Evolutionary conservation across 495 filamentous ascomycete genomes (phyloP), one percentile per base, ranked within the genome.

Genomic region (Aspergillus avenaceus): DNA sequence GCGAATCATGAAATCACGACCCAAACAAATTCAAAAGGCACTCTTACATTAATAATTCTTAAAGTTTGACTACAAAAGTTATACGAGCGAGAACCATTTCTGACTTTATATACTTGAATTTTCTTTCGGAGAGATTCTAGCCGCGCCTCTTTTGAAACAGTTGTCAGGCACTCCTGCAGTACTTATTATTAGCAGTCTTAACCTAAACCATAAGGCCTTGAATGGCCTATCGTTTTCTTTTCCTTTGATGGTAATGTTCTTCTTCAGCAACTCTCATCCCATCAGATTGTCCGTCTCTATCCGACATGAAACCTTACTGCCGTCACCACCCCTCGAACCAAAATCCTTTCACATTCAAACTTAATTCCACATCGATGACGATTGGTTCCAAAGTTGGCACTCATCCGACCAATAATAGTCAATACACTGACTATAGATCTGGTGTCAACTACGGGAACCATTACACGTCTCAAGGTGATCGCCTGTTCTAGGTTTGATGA

Each of bases 1-100:
- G 59, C 58, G 49, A 49, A 46, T 57, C 50, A 53, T 57, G 54
- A 57, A 53, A 57, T 57, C 54, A 57, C 48, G 50, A 48, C 46
- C 32, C 28, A 29, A 38, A 2, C 21, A 21, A 2, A 34, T 2
- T 4, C 6, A 34, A 34, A 16, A 16, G 2, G 12, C n/a, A 34
- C n/a, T n/a, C n/a, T n/a, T n/a, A n/a, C n/a, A n/a, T n/a, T n/a
- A n/a, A n/a, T n/a, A n/a, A n/a, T n/a, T n/a, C n/a, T n/a, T n/a
- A n/a, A n/a, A n/a, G n/a, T n/a, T n/a, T n/a, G n/a, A n/a, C n/a
- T n/a, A n/a, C n/a, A n/a, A n/a, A n/a, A n/a, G n/a, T n/a, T n/a
- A n/a, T n/a, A n/a, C n/a, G n/a, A n/a, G n/a, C n/a, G n/a, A n/a
- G n/a, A n/a, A n/a, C n/a, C n/a, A n/a, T n/a, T n/a, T n/a, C n/a